A percentile compares a stretch with the other conserved stretches of the same genome.
Evolutionary conservation across 495 filamentous ascomycete species (phyloP).

Genomic region (Penicillium canescens): DNA sequence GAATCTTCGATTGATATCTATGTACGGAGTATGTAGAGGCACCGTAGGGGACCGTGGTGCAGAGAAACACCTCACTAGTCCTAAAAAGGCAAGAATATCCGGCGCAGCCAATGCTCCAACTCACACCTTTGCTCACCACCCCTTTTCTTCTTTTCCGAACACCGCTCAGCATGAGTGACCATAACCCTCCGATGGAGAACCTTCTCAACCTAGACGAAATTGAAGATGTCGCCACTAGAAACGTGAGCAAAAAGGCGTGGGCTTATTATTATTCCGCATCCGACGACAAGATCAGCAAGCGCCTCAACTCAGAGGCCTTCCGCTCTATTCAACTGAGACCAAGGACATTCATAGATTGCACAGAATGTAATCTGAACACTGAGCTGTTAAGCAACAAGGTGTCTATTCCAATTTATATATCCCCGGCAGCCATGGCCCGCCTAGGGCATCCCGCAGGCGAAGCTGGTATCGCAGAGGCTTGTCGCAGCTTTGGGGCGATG

Average conservation of each 20-base stretch:
- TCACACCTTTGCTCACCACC: background rate
- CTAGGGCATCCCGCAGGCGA: slow-evolving; percentile 86
- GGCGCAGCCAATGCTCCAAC: background rate
- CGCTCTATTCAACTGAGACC: slow-evolving; percentile 78
- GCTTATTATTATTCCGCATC: slow-evolving; percentile 89
- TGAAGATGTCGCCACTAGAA: slow-evolving; percentile 65
- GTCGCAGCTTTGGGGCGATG: slow-evolving; percentile 68
- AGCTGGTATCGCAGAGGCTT: slow-evolving; percentile 80
- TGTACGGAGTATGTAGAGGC: no score
- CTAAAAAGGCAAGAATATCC: background rate
- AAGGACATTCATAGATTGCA: slow-evolving; percentile 82
- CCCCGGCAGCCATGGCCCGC: slow-evolving; percentile 86
- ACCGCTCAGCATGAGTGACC: background rate
- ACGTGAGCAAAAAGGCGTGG: slow-evolving; percentile 78
- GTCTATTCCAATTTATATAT: slow-evolving; percentile 76
- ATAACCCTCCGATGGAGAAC: slow-evolving; percentile 55
- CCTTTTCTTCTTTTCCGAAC: background rate
- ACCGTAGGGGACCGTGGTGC: no score
- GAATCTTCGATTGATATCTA: no score
- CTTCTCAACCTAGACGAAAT: slow-evolving; percentile 78
- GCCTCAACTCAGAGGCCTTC: slow-evolving; percentile 75
- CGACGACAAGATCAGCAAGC: slow-evolving; percentile 79
- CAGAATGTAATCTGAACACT: slow-evolving; percentile 63
- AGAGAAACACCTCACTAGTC: background rate
- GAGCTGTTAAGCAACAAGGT: slow-evolving; percentile 67